Evolutionary conservation across 2,329 filamentous ascomycete species (phyloP).

Genomic region (Aspergillus vadensis): DNA sequence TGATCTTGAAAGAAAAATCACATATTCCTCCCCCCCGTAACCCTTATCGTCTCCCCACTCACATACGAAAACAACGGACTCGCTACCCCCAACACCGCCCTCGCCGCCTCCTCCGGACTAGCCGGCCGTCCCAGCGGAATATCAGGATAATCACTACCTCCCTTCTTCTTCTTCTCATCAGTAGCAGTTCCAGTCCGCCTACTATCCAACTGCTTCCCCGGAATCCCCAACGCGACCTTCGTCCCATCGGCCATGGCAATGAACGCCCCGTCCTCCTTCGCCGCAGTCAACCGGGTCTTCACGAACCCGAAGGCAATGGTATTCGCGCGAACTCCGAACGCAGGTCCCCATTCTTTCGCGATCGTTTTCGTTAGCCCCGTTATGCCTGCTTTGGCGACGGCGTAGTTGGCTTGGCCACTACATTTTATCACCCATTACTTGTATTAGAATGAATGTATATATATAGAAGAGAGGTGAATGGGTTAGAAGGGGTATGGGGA

Average conservation of each 20-base stretch:
- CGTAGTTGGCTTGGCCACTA: constrained; percentile 82
- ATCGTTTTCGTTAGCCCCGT: constrained; percentile 84
- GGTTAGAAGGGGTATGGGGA: not conserved
- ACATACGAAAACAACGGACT: constrained; percentile 85
- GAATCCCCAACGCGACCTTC: constrained; percentile 74
- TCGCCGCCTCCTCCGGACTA: constrained; percentile 77
- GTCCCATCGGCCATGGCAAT: constrained; percentile 74
- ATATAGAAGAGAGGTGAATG: constrained; percentile 3
- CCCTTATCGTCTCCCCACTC: constrained; percentile 81
- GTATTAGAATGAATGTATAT: too few relatives aligned
- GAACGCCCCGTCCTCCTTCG: constrained; percentile 82
- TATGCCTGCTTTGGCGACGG: constrained; percentile 80
- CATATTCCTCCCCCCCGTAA: constrained; percentile 73
- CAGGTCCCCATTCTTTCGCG: constrained; percentile 86
- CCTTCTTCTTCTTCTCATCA: constrained; percentile 13
- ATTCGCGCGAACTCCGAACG: constrained; percentile 79
- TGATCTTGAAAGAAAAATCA: constrained; percentile 41
- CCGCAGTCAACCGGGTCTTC: constrained; percentile 74
- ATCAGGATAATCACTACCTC: constrained; percentile 57
- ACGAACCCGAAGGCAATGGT: constrained; percentile 85
- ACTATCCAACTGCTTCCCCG: constrained; percentile 55
- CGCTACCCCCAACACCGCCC: constrained; percentile 73
- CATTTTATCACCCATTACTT: too few relatives aligned
- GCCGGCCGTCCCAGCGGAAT: constrained; percentile 79
- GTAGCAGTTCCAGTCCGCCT: constrained; percentile 31